Evolutionary conservation across 805 yeast species (phyloP), one percentile per base, ranked within the genome.

Genomic region (Peterozyma toletana): DNA sequence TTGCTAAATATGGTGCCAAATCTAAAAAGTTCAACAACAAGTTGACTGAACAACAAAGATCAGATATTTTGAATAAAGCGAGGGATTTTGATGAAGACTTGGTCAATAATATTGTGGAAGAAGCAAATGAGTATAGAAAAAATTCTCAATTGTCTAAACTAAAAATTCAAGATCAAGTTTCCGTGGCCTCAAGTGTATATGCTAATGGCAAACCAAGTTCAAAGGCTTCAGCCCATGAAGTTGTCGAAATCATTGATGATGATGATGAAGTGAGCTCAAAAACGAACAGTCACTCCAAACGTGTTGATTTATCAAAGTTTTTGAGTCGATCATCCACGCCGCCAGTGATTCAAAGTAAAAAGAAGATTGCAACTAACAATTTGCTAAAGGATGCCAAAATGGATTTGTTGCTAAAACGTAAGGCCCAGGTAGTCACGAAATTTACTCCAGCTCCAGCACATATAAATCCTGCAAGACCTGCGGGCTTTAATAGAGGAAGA

Each of bases 21-120:
- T 82, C 87, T 0, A 80, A 77, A 51, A 77, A 71, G 50, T 82
- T 72, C 57, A 83, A 83, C 47, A 88, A 82, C 56, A 86, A 80
- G 56, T 65, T 91, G 37, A 72, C 80, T 1, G 79, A 73, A 27
- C 76, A 77, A 37, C 96, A 89, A 55, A 66, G 84, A 5, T 64
- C 70, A 17, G 82, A 79, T 40, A 74, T 90, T 33, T 57, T 88
- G 33, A 63, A 75, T 0, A 74, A 77, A 49, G 88, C 87, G 0
- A 68, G 78, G 46, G 66, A 63, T 27, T 72, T 82, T 47, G 78
- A 85, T 53, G 58, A 60, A 5, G 63, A 59, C 0, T 53, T 82
- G 41, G 88, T 84, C 9, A 80, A 79, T 15, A 54, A 53, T n/a
- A 64, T 82, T 15, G 62, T 70, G 1, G 56, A 60, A 3, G 73